These are phyloP conservation scores for Taiozyma sp. DNA, from an alignment of 1,139 yeast genomes.

Conservation along the genomic window DNA sequence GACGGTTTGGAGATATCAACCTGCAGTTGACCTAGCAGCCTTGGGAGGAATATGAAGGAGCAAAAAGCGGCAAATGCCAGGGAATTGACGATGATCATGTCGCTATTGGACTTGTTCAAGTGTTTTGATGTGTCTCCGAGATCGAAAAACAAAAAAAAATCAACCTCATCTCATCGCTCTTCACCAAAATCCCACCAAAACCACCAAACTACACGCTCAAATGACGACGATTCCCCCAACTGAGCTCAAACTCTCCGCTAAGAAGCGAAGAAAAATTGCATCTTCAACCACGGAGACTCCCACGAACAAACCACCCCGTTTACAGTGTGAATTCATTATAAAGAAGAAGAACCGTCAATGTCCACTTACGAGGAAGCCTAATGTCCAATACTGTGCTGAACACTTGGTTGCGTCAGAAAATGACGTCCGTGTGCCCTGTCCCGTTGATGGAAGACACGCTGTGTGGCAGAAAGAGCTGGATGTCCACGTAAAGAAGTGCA, in stretches of 20 bases:
- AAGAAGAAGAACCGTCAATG: constrained; percentile 49
- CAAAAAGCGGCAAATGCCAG: not conserved
- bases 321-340: constrained; percentile 43
- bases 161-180: not conserved
- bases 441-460: constrained; percentile 69
- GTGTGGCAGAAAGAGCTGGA: constrained; percentile 57
- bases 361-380: constrained; percentile 52
- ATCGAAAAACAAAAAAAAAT: not conserved
- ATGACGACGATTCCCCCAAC: not conserved
- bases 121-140: no score
- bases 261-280: constrained; percentile 12
- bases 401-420: constrained; percentile 35
- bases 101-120: not conserved
- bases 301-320: constrained; percentile 14
- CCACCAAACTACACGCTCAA: not conserved
- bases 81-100: not conserved
- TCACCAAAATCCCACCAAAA: no score
- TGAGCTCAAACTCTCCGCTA: constrained; percentile 14
- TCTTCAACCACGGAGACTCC: constrained; percentile 6
- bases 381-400: constrained; percentile 54
- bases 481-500: constrained; percentile 59
- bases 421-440: constrained; percentile 61
- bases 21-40: not conserved
- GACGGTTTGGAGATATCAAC: not conserved
- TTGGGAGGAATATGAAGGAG: not conserved